phyloP scores from a whole-genome alignment of 495 filamentous ascomycete species.

The Neurospora pannonica region DNA sequence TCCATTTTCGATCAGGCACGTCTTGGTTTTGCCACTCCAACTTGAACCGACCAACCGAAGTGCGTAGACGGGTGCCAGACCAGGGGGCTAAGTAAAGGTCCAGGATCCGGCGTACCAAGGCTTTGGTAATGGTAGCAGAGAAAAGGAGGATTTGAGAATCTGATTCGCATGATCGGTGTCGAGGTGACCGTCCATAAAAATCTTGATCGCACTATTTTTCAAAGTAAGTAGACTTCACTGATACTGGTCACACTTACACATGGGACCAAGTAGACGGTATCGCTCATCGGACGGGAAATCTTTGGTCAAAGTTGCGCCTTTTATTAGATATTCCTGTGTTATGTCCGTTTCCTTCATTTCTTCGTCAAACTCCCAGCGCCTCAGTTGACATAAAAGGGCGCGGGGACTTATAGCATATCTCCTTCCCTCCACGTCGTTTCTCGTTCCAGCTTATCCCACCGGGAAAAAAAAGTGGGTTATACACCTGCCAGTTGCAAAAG shows the following conservation, averaged over 20 bases:
- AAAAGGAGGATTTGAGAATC: background rate
- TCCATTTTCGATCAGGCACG: background rate
- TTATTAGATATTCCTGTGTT: background rate
- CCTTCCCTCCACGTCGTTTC: background rate
- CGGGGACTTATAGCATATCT: background rate
- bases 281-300: too few species aligned
- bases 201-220: background rate
- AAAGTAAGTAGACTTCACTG: background rate
- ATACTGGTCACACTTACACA: background rate
- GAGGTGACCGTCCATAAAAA: background rate
- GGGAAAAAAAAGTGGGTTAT: background rate
- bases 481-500: background rate
- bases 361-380: background rate
- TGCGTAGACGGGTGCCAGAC: background rate
- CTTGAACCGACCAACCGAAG: background rate
- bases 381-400: background rate
- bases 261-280: too few species aligned
- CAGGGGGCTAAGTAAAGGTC: background rate
- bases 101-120: background rate
- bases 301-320: background rate
- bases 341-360: background rate
- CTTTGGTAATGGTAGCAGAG: background rate
- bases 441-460: background rate
- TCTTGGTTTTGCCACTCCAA: background rate
- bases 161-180: background rate